Conservation (phyloP, 2,329 filamentous ascomycete species). For the Thelonectria rubi region DNA sequence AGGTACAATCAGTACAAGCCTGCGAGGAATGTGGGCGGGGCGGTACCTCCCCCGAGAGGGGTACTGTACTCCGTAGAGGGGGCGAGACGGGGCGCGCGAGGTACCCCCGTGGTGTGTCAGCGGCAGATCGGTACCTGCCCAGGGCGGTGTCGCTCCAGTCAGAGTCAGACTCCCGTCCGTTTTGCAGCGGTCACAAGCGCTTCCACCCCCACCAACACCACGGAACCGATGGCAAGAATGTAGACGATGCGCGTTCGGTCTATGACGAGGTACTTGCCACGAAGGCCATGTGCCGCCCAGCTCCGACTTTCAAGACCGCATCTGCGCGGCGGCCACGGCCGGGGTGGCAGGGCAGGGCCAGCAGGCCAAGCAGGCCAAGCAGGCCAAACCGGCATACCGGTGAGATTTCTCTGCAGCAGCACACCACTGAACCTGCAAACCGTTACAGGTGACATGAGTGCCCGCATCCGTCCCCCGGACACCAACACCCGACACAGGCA, state of each 20-base stretch:
- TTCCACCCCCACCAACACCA: constrained; percentile 10
- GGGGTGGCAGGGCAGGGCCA: neutral
- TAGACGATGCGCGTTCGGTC: neutral
- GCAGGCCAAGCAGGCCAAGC: neutral
- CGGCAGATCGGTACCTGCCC: constrained; percentile 18
- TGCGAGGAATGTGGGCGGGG: constrained; percentile 8
- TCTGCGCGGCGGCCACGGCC: neutral
- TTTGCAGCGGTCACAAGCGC: constrained; percentile 23
- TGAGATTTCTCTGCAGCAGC: constrained; percentile 10
- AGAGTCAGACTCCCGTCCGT: neutral
- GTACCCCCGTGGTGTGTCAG: constrained; percentile 10
- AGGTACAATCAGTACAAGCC: too few species aligned
- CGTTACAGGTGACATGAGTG: constrained; percentile 3
- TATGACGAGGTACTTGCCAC: constrained; percentile 8
- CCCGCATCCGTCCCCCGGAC: constrained; percentile 18
- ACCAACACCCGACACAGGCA: constrained; percentile 11
- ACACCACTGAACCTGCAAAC: constrained; percentile 5
- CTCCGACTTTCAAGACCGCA: neutral
- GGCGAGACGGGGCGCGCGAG: constrained; percentile 9
- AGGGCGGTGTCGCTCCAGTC: constrained; percentile 14
- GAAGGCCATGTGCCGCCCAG: neutral
- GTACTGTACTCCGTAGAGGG: neutral
- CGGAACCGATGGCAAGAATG: neutral
- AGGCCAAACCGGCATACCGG: constrained; percentile 16
- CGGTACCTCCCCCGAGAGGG: neutral